Evolutionary conservation across 371 early-diverging fungal species (phyloP).

Genomic region (Basidiobolus meristosporus): DNA sequence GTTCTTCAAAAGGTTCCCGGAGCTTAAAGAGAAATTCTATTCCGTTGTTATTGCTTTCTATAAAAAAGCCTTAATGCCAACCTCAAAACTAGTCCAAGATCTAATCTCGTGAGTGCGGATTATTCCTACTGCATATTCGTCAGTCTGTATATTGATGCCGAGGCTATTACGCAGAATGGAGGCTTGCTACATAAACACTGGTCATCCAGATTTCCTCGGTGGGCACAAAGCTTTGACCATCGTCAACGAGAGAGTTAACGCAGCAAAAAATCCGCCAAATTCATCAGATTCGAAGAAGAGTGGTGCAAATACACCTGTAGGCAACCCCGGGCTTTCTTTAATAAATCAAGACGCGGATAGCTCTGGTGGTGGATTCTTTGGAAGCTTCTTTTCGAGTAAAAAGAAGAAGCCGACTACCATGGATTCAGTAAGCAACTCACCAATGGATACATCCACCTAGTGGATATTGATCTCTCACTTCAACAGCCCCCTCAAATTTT

Average conservation of each 20-base stretch:
- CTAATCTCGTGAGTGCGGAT: conserved; percentile 43
- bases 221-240: conserved; percentile 91
- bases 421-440: conserved; percentile 41
- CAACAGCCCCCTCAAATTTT: conserved; percentile 76
- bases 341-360: neutral
- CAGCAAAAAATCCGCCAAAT: conserved; percentile 23
- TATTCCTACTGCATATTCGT: neutral
- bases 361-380: conserved; percentile 88
- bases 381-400: conserved; percentile 77
- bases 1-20: conserved; percentile 89
- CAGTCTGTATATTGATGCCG: neutral
- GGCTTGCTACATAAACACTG: conserved; percentile 93
- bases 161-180: conserved; percentile 43
- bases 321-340: conserved; percentile 8
- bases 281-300: conserved; percentile 24
- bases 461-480: neutral
- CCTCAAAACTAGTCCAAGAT: conserved; percentile 86
- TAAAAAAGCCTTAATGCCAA: conserved; percentile 71
- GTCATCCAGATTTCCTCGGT: conserved; percentile 92
- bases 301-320: too few relatives aligned
- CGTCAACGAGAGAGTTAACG: conserved; percentile 67
- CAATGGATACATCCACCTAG: neutral
- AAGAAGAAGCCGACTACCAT: conserved; percentile 59
- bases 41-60: conserved; percentile 79
- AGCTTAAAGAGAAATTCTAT: conserved; percentile 76